Percentiles rank a stretch among this genome's conserved stretches.
Evolutionary conservation across 202 grass and related monocot genomes (phyloP).

Genomic region (Zizania palustris): DNA sequence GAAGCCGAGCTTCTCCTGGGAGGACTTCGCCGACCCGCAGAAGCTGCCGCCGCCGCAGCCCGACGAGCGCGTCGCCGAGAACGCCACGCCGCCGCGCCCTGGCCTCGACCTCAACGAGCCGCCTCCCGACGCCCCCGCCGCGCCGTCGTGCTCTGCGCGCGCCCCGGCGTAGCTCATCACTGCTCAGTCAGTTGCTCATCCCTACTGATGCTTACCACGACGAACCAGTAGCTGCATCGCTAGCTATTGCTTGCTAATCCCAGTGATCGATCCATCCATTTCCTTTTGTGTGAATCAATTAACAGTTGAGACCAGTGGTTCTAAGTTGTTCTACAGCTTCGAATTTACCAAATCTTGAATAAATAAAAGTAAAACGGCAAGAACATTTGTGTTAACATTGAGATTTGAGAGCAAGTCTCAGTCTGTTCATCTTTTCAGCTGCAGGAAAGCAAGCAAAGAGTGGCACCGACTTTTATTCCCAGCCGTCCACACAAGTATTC

Average conservation of each 20-base stretch:
- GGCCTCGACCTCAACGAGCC: slow-evolving; percentile 71
- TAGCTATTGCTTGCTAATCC: too few species aligned
- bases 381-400: too few species aligned
- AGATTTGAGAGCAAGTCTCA: too few species aligned
- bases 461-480: too few species aligned
- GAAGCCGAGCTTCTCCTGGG: slow-evolving; percentile 67
- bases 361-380: too few species aligned
- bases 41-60: background rate
- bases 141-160: slow-evolving; percentile 24
- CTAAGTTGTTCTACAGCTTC: background rate
- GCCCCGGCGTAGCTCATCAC: slow-evolving; percentile 24
- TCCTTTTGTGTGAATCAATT: background rate
- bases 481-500: too few species aligned
- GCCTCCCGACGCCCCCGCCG: slow-evolving; percentile 38
- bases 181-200: too few species aligned
- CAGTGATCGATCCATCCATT: background rate
- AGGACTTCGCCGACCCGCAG: slow-evolving; percentile 49
- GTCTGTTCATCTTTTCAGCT: too few species aligned
- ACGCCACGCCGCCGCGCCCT: slow-evolving; percentile 2
- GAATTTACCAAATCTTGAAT: background rate
- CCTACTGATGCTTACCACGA: background rate
- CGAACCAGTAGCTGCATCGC: background rate
- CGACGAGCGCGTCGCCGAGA: slow-evolving; percentile 33
- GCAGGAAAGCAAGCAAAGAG: too few species aligned
- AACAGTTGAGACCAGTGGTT: slow-evolving; percentile 33